Base-by-base conservation (phyloP, 2,329 filamentous ascomycete genomes). In the Scytalidium sp. region DNA sequence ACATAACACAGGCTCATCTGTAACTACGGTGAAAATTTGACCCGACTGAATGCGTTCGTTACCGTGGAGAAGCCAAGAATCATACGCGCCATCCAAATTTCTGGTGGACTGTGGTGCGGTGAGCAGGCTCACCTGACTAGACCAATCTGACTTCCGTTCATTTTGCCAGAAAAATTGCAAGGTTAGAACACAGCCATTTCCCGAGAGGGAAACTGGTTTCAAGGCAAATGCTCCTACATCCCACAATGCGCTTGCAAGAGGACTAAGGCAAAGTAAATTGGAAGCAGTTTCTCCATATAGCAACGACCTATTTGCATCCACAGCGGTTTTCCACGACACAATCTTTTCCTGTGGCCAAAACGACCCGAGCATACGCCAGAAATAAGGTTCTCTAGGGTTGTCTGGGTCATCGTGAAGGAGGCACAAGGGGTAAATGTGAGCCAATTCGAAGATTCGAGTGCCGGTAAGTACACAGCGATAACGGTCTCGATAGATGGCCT, bases 101-200 rank as follows among this genome's bases (percentile, higher is more conserved):
- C 13, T 10, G 32, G 32, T 36, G 5, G 32, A 36, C 22, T 10
- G 23, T 32, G 49, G 49, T 47, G 15, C 43, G 46, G 25, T 27
- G 25, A 27, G 25, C 25, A 27, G 25, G 25, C 25, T 27, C 25
- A 27, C n/a, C n/a, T n/a, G n/a, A n/a, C n/a, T n/a, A n/a, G n/a
- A n/a, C n/a, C n/a, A n/a, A n/a, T 27, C 7, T 7, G 25, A 13
- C 3, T 29, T 13, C 15, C 52, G 54, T 46, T 44, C 54, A 17
- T 39, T 25, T 41, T 56, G 52, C 54, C 51, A 56, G 43, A 56
- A 56, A 27, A 56, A 54, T 27, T 52, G 54, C 11, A 54, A 21
- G 41, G 19, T 52, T 22, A 54, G 27, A 25, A 47, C 45, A 2
- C 41, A 52, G 17, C 52, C 45, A 47, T 50, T 41, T 9, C 51